A percentile compares a stretch with the other conserved stretches of the same genome.
phyloP scores from a whole-genome alignment of 148 eudicot genomes.

The Polygonum aviculare region DNA sequence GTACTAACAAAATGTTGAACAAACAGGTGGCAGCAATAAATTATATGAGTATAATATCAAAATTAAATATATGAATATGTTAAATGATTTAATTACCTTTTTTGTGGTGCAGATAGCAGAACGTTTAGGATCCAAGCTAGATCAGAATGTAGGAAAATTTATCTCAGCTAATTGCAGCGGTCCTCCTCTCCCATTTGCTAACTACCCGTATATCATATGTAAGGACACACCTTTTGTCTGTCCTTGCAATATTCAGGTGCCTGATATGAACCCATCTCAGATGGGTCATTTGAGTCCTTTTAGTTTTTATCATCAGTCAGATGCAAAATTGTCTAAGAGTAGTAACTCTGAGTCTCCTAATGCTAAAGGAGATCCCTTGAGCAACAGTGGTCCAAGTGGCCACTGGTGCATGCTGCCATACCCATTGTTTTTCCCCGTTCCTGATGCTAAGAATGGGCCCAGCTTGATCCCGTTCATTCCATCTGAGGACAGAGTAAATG shows the following conservation, averaged over 20 bases:
- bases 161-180: conserved; percentile 5
- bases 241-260: conserved; percentile 27
- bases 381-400: conserved; percentile 23
- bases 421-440: conserved; percentile 45
- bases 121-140: conserved; percentile 20
- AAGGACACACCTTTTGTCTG: conserved; percentile 11
- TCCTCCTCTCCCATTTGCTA: not conserved
- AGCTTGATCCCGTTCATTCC: conserved; percentile 18
- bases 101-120: conserved; percentile 33
- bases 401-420: conserved; percentile 37
- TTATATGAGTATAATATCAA: not conserved
- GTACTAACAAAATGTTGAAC: conserved; percentile 39
- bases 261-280: conserved; percentile 21
- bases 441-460: conserved; percentile 12
- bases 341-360: conserved; percentile 6
- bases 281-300: conserved; percentile 15
- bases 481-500: not conserved
- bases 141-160: conserved; percentile 19
- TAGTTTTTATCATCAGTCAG: conserved; percentile 13
- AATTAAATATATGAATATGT: not conserved
- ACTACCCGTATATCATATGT: not conserved
- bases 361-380: conserved; percentile 21
- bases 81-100: not conserved
- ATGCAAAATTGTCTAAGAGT: conserved; percentile 12
- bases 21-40: conserved; percentile 31